A percentile compares a stretch with the other conserved stretches of the same genome.
phyloP scores from a whole-genome alignment of 1,139 yeast species.

The Sugiyamaella pinicola region DNA sequence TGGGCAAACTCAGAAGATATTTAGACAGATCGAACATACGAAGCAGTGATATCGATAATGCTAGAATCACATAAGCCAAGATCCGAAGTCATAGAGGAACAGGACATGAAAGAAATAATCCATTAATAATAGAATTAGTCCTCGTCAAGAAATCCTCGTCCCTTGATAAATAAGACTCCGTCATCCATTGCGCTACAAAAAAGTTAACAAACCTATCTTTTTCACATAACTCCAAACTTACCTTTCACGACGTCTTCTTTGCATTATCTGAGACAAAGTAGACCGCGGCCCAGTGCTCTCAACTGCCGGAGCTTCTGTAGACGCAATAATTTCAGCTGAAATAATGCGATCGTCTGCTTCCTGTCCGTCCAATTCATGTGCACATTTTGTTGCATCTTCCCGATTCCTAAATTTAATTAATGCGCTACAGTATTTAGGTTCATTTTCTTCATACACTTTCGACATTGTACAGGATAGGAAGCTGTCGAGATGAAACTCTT shows the following conservation, averaged over 20 bases:
- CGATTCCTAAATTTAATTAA: constrained; percentile 21
- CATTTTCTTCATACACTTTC: constrained; percentile 21
- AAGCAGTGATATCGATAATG: too few relatives aligned
- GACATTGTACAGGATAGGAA: constrained; percentile 18
- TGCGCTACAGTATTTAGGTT: constrained; percentile 19
- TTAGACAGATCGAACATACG: too few relatives aligned
- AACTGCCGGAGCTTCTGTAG: neutral
- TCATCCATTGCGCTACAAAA: constrained; percentile 8
- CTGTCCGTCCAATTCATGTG: constrained; percentile 20
- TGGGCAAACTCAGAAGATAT: too few relatives aligned
- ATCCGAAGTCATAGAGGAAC: too few relatives aligned
- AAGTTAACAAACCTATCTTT: neutral
- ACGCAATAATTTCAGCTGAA: constrained; percentile 21
- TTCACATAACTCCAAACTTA: neutral
- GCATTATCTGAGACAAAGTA: neutral
- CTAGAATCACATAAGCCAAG: too few relatives aligned
- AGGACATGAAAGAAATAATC: too few relatives aligned
- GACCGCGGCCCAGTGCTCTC: neutral
- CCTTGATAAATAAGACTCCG: constrained; percentile 17
- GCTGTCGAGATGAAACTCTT: constrained; percentile 17
- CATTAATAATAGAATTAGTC: too few relatives aligned
- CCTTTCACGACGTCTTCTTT: neutral
- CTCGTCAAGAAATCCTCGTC: constrained; percentile 19
- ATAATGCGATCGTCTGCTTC: constrained; percentile 24
- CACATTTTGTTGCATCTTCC: constrained; percentile 25